These are phyloP conservation scores for Fallopia convolvulus DNA, from an alignment of 148 eudicot species.

Conservation along the genomic window DNA sequence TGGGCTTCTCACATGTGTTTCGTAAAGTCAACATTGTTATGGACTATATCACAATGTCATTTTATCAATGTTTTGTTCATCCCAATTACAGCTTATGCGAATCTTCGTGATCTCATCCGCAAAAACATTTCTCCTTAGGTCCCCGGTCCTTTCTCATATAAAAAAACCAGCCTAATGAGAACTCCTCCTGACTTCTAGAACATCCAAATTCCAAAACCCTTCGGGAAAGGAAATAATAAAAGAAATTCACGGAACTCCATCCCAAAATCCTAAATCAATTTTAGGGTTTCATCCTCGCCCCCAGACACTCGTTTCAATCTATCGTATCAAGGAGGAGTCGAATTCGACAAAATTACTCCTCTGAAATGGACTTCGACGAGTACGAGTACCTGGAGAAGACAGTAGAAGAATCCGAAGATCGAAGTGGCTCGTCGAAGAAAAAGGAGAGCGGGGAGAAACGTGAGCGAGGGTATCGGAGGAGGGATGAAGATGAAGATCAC, in stretches of 20 bases:
- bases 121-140: too few relatives aligned
- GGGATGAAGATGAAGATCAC: slow-evolving; percentile 25
- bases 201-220: neutral
- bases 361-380: slow-evolving; percentile 83
- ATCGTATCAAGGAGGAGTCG: neutral
- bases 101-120: too few relatives aligned
- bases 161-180: too few relatives aligned
- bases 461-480: slow-evolving; percentile 46
- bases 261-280: neutral
- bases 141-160: too few relatives aligned
- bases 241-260: neutral
- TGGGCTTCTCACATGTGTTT: too few relatives aligned
- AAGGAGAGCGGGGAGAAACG: slow-evolving; percentile 28
- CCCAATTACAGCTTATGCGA: too few relatives aligned
- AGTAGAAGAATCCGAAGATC: slow-evolving; percentile 38
- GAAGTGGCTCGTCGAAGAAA: slow-evolving; percentile 27
- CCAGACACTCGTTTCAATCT: neutral
- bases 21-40: too few relatives aligned
- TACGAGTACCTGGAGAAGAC: slow-evolving; percentile 86
- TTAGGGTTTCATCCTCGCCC: neutral
- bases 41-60: too few relatives aligned
- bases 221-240: neutral
- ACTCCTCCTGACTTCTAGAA: too few relatives aligned
- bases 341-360: neutral
- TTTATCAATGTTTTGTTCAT: too few relatives aligned